Evolutionary conservation across 2,329 filamentous ascomycete genomes (phyloP).

Genomic region (Rhynchosporium agropyri): DNA sequence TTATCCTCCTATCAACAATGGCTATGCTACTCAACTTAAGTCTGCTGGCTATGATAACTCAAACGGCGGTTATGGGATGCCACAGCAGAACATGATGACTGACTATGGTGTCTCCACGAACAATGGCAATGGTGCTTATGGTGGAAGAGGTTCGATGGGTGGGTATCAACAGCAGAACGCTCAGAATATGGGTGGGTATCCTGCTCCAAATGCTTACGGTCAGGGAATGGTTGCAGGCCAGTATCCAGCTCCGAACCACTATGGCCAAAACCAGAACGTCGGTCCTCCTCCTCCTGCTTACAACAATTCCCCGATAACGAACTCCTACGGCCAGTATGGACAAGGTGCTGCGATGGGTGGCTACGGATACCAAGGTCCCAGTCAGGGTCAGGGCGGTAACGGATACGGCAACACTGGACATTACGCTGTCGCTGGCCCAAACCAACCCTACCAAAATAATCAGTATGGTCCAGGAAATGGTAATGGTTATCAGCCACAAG

Average conservation of each 20-base stretch:
- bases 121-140: background rate
- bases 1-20: conserved; percentile 2
- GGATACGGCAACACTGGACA: background rate
- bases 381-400: background rate
- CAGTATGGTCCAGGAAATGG: background rate
- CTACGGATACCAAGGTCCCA: conserved; percentile 12
- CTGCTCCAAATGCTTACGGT: background rate
- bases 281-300: background rate
- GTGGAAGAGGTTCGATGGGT: background rate
- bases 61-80: background rate
- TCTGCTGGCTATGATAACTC: background rate
- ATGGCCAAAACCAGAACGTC: conserved; percentile 5
- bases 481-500: conserved; percentile 4
- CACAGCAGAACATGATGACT: background rate
- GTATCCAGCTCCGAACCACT: background rate
- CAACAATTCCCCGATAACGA: background rate
- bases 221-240: conserved; percentile 4
- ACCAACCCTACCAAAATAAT: conserved; percentile 13
- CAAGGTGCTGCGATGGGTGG: conserved; percentile 4
- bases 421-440: background rate
- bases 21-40: conserved; percentile 14
- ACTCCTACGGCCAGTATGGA: conserved; percentile 13
- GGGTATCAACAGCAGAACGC: conserved; percentile 4
- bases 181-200: background rate
- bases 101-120: background rate